Percentiles rank a stretch among this genome's conserved stretches.
phyloP scores from a whole-genome alignment of 768 basidiomycete genomes.

The Suillus sp. region DNA sequence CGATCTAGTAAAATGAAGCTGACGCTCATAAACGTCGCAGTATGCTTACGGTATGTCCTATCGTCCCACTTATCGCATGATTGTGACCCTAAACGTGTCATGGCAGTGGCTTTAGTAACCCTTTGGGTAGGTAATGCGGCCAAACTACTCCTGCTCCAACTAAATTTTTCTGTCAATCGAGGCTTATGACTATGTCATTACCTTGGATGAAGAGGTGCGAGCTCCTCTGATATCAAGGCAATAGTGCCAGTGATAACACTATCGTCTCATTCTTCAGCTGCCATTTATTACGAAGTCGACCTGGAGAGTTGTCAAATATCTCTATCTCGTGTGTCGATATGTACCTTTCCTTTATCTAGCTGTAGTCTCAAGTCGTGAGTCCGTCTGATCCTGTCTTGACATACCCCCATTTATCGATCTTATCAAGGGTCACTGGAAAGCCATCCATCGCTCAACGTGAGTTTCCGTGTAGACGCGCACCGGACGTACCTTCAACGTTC shows the following conservation, averaged over 20 bases:
- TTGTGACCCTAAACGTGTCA: background rate
- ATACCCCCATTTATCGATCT: background rate
- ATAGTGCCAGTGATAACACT: background rate
- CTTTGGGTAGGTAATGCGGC: conserved; percentile 4
- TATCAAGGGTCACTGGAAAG: conserved; percentile 26
- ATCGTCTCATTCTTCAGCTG: background rate
- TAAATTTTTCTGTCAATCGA: background rate
- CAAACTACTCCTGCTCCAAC: background rate
- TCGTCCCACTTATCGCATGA: background rate
- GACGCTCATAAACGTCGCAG: background rate
- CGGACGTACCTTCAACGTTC: background rate
- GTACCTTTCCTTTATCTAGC: conserved; percentile 7
- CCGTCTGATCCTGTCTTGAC: no score
- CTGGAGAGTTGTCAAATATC: conserved; percentile 8
- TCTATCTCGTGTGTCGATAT: conserved; percentile 18
- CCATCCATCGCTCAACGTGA: background rate
- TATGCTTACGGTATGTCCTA: conserved; percentile 4
- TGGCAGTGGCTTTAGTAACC: background rate
- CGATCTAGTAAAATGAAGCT: background rate
- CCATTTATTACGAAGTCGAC: background rate
- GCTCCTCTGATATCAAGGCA: no score
- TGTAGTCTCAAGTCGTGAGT: conserved; percentile 1
- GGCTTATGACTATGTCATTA: conserved; percentile 9
- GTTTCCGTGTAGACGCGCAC: background rate
- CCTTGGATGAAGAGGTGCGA: conserved; percentile 12